phyloP scores from a whole-genome alignment of 140 eudicot genomes.

The Flaveria floridana region DNA sequence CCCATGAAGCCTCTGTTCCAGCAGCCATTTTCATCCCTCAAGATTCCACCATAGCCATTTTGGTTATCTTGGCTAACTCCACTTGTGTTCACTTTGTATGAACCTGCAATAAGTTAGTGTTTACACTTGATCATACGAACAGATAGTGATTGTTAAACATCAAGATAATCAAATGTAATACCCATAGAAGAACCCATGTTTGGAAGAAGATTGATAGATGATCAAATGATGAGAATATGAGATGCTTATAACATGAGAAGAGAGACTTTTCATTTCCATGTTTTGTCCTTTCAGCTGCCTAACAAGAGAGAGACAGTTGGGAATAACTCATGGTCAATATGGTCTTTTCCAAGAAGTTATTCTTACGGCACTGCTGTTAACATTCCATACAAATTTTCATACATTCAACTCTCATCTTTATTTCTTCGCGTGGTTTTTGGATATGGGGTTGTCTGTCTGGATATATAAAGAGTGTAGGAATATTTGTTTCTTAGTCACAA shows the following conservation, averaged over 20 bases:
- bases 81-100: conserved; percentile 20
- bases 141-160: not conserved
- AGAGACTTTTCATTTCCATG: not conserved
- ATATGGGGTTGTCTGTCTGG: no score
- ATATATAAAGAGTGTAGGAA: no score
- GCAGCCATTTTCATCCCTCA: conserved; percentile 24
- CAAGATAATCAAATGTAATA: not conserved
- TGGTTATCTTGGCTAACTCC: conserved; percentile 1
- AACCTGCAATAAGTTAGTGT: conserved; percentile 14
- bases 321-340: not conserved
- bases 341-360: not conserved
- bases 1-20: conserved; percentile 31
- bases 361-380: no score
- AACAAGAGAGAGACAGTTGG: not conserved
- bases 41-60: conserved; percentile 27
- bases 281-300: conserved; percentile 23
- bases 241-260: not conserved
- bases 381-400: no score
- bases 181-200: conserved; percentile 29
- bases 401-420: no score
- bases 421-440: no score
- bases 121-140: not conserved
- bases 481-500: no score
- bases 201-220: not conserved
- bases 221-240: not conserved